Percentiles rank a stretch among this genome's conserved stretches.
phyloP scores from a whole-genome alignment of 116 monocot species.

The Dioscorea cayenensis region DNA sequence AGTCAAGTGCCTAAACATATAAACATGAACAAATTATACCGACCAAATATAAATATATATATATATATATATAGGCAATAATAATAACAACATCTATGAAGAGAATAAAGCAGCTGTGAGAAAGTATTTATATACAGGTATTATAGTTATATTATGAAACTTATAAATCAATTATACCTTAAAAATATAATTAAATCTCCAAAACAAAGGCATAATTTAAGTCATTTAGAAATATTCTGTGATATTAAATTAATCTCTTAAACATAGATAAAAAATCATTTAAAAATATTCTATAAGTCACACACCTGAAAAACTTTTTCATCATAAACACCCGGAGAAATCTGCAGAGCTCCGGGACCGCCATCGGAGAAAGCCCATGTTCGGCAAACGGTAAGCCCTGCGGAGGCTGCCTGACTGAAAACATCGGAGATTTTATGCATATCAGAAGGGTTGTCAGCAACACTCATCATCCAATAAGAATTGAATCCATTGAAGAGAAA shows the following conservation, averaged over 20 bases:
- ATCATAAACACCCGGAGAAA: conserved; percentile 23
- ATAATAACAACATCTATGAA: too few species aligned
- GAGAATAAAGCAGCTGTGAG: too few species aligned
- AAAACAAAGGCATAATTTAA: too few species aligned
- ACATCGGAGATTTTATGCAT: conserved; percentile 25
- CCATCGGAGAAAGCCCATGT: conserved; percentile 34
- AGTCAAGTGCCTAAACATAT: conserved; percentile 38
- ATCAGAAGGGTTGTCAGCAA: conserved; percentile 6
- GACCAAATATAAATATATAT: not conserved
- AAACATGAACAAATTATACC: not conserved
- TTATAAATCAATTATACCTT: too few species aligned
- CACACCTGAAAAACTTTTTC: conserved; percentile 25
- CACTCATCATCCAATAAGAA: conserved; percentile 36
- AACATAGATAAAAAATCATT: not conserved
- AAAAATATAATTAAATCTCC: too few species aligned
- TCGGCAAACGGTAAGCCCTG: conserved; percentile 25
- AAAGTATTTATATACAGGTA: too few species aligned
- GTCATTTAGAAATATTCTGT: too few species aligned
- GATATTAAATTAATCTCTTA: not conserved
- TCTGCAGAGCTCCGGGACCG: conserved; percentile 19
- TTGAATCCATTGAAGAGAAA: conserved; percentile 40
- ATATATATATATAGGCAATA: not conserved
- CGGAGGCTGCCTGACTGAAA: conserved; percentile 15
- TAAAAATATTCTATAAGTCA: not conserved
- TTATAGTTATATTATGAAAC: too few species aligned